Evolutionary conservation across 139 green algal genomes (phyloP).

Genomic region (Tetradesmus lagerheimii): DNA sequence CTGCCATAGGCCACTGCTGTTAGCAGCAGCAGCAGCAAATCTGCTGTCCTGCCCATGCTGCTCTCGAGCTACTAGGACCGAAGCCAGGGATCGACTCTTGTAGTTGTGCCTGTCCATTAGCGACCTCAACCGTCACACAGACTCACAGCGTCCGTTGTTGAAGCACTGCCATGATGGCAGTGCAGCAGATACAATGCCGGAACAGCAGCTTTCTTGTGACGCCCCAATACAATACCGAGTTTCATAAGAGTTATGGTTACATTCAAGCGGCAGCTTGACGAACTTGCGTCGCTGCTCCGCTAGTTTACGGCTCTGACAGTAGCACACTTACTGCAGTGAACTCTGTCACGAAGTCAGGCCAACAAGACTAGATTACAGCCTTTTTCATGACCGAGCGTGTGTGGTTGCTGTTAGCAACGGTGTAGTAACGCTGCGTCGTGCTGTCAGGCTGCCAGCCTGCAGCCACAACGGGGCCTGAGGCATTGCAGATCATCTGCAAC

Average conservation of each 20-base stretch:
- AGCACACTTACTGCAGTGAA: neutral
- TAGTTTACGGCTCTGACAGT: neutral
- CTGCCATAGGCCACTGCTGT: conserved; percentile 12
- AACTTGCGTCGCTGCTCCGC: neutral
- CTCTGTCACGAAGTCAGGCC: neutral
- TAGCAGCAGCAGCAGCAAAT: neutral
- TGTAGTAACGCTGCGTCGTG: too few relatives aligned
- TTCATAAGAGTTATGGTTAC: too few relatives aligned
- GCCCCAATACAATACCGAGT: too few relatives aligned
- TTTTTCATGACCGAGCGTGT: too few relatives aligned
- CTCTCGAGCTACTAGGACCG: neutral
- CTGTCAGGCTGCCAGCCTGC: too few relatives aligned
- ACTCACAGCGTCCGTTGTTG: neutral
- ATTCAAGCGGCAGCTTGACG: too few relatives aligned
- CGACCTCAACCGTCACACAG: neutral
- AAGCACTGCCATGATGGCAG: neutral
- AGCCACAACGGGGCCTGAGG: too few relatives aligned
- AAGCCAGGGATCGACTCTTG: neutral
- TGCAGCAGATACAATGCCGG: neutral
- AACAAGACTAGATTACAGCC: too few relatives aligned
- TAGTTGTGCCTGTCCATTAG: neutral
- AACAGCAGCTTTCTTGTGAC: neutral
- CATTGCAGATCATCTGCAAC: too few relatives aligned
- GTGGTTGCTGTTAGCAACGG: too few relatives aligned
- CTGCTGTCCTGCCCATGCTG: neutral